These are phyloP conservation scores for Neobulgaria alba DNA, from an alignment of 2,329 filamentous ascomycete genomes.

Conservation along the genomic window DNA sequence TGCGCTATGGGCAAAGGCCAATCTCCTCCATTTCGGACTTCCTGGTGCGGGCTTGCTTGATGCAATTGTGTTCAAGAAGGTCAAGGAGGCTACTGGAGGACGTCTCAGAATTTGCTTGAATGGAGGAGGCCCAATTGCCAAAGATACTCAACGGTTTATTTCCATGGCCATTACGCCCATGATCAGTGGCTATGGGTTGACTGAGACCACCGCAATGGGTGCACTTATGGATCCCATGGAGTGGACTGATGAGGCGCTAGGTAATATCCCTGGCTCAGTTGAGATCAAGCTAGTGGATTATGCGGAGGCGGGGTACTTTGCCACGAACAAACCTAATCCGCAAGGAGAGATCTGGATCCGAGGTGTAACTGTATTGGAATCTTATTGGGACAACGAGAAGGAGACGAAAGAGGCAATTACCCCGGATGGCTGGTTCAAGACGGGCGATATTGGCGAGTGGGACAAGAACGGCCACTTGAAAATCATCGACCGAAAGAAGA, in stretches of 20 bases:
- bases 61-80: constrained; percentile 76
- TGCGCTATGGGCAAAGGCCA: constrained; percentile 48
- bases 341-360: constrained; percentile 90
- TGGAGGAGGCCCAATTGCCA: constrained; percentile 80
- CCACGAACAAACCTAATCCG: constrained; percentile 51
- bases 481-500: constrained; percentile 85
- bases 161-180: constrained; percentile 86
- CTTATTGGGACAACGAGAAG: constrained; percentile 76
- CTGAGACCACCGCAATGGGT: constrained; percentile 82
- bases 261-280: constrained; percentile 64
- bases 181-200: constrained; percentile 86
- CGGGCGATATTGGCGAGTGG: constrained; percentile 76
- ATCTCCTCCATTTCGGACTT: constrained; percentile 42
- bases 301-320: constrained; percentile 70
- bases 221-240: constrained; percentile 70
- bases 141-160: constrained; percentile 79
- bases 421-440: constrained; percentile 78
- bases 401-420: constrained; percentile 70
- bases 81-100: constrained; percentile 81
- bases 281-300: constrained; percentile 89
- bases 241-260: constrained; percentile 68
- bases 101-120: constrained; percentile 84
- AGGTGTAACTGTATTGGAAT: constrained; percentile 61
- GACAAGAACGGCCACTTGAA: constrained; percentile 61
- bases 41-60: constrained; percentile 65